Base-by-base conservation (phyloP, 1,139 yeast species). In the Insectozyma bohioensis region DNA sequence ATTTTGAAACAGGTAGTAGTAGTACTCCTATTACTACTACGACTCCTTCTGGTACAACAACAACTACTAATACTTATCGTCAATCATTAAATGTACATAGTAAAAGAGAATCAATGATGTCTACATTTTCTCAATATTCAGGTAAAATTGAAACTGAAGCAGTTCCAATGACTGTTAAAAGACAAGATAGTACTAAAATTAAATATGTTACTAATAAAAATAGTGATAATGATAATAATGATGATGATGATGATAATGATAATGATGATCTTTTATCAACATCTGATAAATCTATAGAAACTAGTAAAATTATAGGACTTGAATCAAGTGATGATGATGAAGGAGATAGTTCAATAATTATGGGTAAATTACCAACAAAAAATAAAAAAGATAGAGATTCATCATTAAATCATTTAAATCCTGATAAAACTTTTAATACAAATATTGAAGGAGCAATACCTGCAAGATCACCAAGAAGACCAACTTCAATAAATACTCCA, bases 381-480 rank as follows among this genome's bases (percentile, higher is more conserved):
- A 36, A 20, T 28, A 13, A 25, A 6, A 17, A 31, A 12, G 18
- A 13, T 2, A 7, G 6, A 10, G 20, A 24, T 15, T 13, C 14
- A 12, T n/a, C 33, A 6, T 35, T 30, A 8, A 44, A 37, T 21
- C n/a, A n/a, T n/a, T 20, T 47, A 14, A 42, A 36, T 28, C 72
- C 73, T 1, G 61, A 56, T 33, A 39, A 49, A 21, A 49, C 60
- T 9, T 61, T 60, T 39, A 53, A 52, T 33, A 69, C 75, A 11
- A 58, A 48, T 24, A 52, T 69, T 26, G 73, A 67, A 33, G 58
- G 58, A 2, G 48, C 67, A 1, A 56, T 70, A 3, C 76, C 76
- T 4, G 64, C 72, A 1, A 48, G 76, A 32, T 67, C 72, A 12
- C 54, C 56, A 4, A 48, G 66, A 31, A 48, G 76, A 37, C 74